Percentiles rank a stretch among this genome's conserved stretches.
Conservation (phyloP, 2,329 filamentous ascomycete genomes). For the Scorias spongiosa region DNA sequence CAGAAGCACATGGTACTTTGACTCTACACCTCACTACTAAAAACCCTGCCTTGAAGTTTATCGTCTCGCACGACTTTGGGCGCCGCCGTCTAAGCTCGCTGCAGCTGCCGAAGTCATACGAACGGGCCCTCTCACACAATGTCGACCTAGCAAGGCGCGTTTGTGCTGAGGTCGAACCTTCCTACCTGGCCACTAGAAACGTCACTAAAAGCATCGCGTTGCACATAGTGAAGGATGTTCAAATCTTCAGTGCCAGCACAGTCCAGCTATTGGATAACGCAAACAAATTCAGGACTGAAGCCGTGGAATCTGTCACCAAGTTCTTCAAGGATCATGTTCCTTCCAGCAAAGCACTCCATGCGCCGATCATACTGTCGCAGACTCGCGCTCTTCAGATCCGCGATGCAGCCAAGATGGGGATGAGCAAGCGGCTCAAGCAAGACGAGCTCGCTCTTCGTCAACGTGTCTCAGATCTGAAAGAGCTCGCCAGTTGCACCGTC, state of each 20-base stretch:
- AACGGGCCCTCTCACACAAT: not conserved
- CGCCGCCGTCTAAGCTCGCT: constrained; percentile 1
- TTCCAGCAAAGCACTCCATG: not conserved
- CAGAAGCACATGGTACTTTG: constrained; percentile 14
- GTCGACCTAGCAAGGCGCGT: not conserved
- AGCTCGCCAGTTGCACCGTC: not conserved
- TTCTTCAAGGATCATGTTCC: not conserved
- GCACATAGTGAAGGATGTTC: constrained; percentile 2
- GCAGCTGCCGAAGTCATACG: not conserved
- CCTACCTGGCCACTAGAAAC: not conserved
- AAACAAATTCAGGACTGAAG: not conserved
- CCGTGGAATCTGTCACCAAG: not conserved
- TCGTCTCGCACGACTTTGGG: constrained; percentile 14
- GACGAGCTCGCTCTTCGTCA: not conserved
- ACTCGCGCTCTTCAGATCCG: not conserved
- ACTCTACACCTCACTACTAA: constrained; percentile 9
- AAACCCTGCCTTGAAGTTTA: constrained; percentile 9
- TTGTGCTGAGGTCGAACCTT: not conserved
- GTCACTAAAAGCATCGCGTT: not conserved
- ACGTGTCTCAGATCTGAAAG: not conserved
- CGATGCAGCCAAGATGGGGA: not conserved
- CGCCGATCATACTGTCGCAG: not conserved
- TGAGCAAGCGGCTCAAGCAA: not conserved
- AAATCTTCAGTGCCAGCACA: not conserved
- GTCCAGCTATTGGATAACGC: not conserved